phyloP scores from a whole-genome alignment of 2,329 filamentous ascomycete genomes.

The Monilinia laxa region DNA sequence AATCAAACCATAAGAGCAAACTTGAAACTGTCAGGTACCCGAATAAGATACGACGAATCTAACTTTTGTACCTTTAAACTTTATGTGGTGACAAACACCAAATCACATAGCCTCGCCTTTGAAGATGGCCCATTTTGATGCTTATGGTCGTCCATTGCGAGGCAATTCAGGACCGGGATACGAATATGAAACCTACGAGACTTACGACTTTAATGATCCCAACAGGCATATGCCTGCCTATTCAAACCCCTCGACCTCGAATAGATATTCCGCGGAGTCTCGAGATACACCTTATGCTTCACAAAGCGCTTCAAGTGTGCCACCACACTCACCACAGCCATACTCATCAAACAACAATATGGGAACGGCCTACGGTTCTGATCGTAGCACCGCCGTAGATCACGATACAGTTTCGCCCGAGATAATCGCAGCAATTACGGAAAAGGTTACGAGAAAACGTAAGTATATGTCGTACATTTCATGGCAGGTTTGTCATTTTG shows the following conservation, averaged over 20 bases:
- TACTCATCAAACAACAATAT: constrained; percentile 29
- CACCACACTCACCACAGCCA: constrained; percentile 28
- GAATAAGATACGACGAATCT: not conserved
- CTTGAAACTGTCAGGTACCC: too few relatives aligned
- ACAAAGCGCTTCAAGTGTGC: constrained; percentile 27
- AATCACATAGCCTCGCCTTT: constrained; percentile 31
- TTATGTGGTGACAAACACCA: constrained; percentile 30
- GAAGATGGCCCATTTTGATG: constrained; percentile 34
- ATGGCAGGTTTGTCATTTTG: constrained; percentile 28
- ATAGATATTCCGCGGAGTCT: constrained; percentile 32
- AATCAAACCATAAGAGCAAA: constrained; percentile 1
- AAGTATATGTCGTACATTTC: constrained; percentile 43
- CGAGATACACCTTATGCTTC: constrained; percentile 30
- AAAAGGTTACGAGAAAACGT: constrained; percentile 55
- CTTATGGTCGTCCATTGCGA: constrained; percentile 32
- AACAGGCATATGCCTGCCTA: constrained; percentile 29
- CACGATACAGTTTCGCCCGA: constrained; percentile 55
- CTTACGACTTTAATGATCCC: constrained; percentile 28
- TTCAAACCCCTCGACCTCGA: constrained; percentile 24
- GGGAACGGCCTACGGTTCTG: constrained; percentile 29
- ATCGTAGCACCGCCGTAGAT: constrained; percentile 25
- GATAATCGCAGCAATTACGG: constrained; percentile 60
- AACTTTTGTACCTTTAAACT: not conserved
- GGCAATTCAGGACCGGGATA: constrained; percentile 24
- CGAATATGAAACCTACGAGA: constrained; percentile 18